A percentile compares a stretch with the other conserved stretches of the same genome.
Conservation (phyloP, 2,329 filamentous ascomycete species). For the Colletotrichum liriopes region DNA sequence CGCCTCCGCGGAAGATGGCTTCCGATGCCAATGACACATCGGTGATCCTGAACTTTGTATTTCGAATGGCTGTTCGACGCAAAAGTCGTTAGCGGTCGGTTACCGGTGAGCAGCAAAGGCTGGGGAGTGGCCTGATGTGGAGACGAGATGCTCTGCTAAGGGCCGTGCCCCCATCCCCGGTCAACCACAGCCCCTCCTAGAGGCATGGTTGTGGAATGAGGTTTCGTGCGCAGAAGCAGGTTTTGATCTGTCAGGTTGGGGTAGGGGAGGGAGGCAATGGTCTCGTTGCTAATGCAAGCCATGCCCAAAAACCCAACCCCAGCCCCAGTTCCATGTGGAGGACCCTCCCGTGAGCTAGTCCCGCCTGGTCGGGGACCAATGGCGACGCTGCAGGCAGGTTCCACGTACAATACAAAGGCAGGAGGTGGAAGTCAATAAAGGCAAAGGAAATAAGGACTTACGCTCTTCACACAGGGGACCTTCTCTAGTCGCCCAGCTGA, state of each 20-base stretch:
- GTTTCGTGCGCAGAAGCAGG: slow-evolving; percentile 39
- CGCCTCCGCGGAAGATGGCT: slow-evolving; percentile 94
- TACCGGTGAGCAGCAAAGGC: slow-evolving; percentile 20
- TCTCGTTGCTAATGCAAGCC: slow-evolving; percentile 37
- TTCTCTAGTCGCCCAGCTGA: slow-evolving; percentile 96
- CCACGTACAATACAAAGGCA: slow-evolving; percentile 31
- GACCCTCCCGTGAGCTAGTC: slow-evolving; percentile 29
- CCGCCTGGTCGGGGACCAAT: slow-evolving; percentile 32
- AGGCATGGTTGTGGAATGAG: slow-evolving; percentile 28
- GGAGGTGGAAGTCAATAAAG: slow-evolving; percentile 37
- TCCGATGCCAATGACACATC: slow-evolving; percentile 89
- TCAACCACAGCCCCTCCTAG: slow-evolving; percentile 28
- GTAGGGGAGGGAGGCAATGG: slow-evolving; percentile 18
- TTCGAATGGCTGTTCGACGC: slow-evolving; percentile 82
- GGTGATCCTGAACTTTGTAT: slow-evolving; percentile 97
- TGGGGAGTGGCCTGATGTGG: slow-evolving; percentile 37
- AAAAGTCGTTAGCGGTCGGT: slow-evolving; percentile 47
- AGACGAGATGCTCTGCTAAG: slow-evolving; percentile 20
- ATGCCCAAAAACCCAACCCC: slow-evolving; percentile 32
- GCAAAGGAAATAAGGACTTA: slow-evolving; percentile 64
- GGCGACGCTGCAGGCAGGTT: slow-evolving; percentile 8
- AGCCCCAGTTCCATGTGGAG: slow-evolving; percentile 32
- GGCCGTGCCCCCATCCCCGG: slow-evolving; percentile 36
- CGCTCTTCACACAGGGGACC: slow-evolving; percentile 98
- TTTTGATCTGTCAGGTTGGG: slow-evolving; percentile 24